Conservation (phyloP, 495 filamentous ascomycete species). For the Halenospora varia region DNA sequence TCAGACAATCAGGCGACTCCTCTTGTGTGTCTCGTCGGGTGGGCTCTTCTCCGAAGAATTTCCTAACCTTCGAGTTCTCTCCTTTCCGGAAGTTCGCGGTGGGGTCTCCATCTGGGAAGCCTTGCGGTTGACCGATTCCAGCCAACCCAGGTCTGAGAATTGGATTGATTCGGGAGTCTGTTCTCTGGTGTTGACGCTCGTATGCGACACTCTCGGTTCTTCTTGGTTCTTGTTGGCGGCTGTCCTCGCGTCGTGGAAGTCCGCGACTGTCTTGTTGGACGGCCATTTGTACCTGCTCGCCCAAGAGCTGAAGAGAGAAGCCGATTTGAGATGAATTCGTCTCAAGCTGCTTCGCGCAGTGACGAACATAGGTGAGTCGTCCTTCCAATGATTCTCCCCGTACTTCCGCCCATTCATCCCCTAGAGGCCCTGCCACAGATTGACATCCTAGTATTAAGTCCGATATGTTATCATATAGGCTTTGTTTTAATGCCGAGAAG, state of each 20-base stretch:
- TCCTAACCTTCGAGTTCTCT: constrained; percentile 76
- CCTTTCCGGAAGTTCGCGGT: constrained; percentile 58
- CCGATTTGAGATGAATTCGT: constrained; percentile 81
- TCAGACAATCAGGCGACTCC: constrained; percentile 81
- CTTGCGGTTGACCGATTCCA: constrained; percentile 51
- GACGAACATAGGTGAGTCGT: constrained; percentile 71
- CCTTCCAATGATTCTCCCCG: constrained; percentile 92
- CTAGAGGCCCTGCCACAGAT: constrained; percentile 79
- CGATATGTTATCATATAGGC: constrained; percentile 84
- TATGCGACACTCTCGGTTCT: constrained; percentile 42
- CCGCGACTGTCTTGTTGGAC: constrained; percentile 38
- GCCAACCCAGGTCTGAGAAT: constrained; percentile 19
- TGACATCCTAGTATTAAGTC: constrained; percentile 87
- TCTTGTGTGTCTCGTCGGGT: constrained; percentile 39
- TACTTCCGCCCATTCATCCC: constrained; percentile 90
- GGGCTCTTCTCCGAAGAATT: constrained; percentile 81
- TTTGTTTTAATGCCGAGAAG: constrained; percentile 86
- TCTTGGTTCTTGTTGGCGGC: constrained; percentile 33
- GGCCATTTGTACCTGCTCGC: constrained; percentile 62
- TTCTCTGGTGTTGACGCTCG: constrained; percentile 42
- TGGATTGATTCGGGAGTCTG: constrained; percentile 36
- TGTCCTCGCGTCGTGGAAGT: constrained; percentile 35
- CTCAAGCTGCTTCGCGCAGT: constrained; percentile 74
- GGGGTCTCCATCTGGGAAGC: constrained; percentile 61
- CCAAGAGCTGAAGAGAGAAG: constrained; percentile 81